Evolutionary conservation across 2,329 filamentous ascomycete genomes (phyloP).

Genomic region (Epichloe uncinata): DNA sequence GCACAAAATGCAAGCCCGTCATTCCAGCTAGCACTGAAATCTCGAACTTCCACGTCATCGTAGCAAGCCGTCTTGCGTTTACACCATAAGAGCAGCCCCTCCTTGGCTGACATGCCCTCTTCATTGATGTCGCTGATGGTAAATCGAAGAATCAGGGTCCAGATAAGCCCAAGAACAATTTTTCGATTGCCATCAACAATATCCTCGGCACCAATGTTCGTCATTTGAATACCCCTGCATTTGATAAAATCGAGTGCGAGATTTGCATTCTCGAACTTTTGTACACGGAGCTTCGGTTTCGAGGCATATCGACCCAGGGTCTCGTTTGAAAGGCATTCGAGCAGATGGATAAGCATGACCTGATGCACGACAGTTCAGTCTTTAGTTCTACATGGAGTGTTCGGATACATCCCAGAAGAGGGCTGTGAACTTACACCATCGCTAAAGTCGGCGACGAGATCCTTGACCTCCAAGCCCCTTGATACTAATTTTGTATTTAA

Average conservation of each 20-base stretch:
- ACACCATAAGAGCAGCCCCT: constrained; percentile 90
- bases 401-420: background rate
- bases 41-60: constrained; percentile 86
- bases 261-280: constrained; percentile 97
- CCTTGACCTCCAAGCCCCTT: constrained; percentile 66
- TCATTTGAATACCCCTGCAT: constrained; percentile 84
- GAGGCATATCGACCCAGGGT: constrained; percentile 94
- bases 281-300: constrained; percentile 89
- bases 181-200: constrained; percentile 96
- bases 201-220: constrained; percentile 96
- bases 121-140: constrained; percentile 98
- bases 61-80: constrained; percentile 98
- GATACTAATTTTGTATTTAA: constrained; percentile 87
- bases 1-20: constrained; percentile 95
- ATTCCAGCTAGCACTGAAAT: constrained; percentile 96
- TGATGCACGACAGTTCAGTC: constrained; percentile 20
- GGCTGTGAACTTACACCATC: constrained; percentile 62
- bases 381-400: constrained; percentile 3
- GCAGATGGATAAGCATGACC: constrained; percentile 91
- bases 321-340: constrained; percentile 90
- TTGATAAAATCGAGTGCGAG: constrained; percentile 89
- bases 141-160: constrained; percentile 94
- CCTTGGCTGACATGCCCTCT: constrained; percentile 94
- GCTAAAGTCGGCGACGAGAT: constrained; percentile 79
- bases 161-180: constrained; percentile 93